Evolutionary conservation across 2,329 filamentous ascomycete species (phyloP).

Genomic region (Botrytis galanthina): DNA sequence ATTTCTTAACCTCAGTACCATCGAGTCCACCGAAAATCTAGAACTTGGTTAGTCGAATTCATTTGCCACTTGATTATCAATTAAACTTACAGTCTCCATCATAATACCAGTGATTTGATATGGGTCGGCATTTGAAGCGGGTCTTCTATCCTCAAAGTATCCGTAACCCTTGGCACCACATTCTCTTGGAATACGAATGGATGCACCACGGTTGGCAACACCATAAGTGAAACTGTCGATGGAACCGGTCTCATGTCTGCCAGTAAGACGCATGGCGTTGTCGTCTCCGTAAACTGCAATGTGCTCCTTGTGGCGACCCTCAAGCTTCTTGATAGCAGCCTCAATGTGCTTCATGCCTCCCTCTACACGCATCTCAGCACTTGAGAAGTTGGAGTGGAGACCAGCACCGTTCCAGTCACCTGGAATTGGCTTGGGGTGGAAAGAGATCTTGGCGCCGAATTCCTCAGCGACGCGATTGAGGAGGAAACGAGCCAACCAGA

Average conservation of each 20-base stretch:
- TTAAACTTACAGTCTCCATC: conserved; percentile 40
- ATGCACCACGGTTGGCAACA: conserved; percentile 92
- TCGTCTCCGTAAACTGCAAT: conserved; percentile 94
- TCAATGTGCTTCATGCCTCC: conserved; percentile 97
- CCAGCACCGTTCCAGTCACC: conserved; percentile 97
- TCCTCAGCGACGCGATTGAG: conserved; percentile 92
- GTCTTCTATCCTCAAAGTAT: conserved; percentile 86
- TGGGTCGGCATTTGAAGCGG: conserved; percentile 82
- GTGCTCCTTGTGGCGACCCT: conserved; percentile 75
- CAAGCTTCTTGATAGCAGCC: conserved; percentile 77
- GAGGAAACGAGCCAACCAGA: conserved; percentile 90
- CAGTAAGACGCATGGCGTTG: conserved; percentile 91
- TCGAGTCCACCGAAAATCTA: conserved; percentile 38
- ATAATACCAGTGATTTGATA: conserved; percentile 60
- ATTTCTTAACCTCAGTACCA: conserved; percentile 24
- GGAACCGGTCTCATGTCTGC: conserved; percentile 86
- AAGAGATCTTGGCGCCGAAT: conserved; percentile 92
- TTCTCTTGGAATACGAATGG: conserved; percentile 87
- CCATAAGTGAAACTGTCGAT: conserved; percentile 95
- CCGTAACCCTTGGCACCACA: conserved; percentile 84
- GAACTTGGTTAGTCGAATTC: conserved; percentile 23
- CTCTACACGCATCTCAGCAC: conserved; percentile 80
- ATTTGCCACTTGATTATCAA: background rate
- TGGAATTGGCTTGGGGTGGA: conserved; percentile 91
- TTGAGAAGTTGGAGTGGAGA: conserved; percentile 92